phyloP scores from a whole-genome alignment of 352 stramenopile genomes.

The Saprolegnia parasitica region DNA sequence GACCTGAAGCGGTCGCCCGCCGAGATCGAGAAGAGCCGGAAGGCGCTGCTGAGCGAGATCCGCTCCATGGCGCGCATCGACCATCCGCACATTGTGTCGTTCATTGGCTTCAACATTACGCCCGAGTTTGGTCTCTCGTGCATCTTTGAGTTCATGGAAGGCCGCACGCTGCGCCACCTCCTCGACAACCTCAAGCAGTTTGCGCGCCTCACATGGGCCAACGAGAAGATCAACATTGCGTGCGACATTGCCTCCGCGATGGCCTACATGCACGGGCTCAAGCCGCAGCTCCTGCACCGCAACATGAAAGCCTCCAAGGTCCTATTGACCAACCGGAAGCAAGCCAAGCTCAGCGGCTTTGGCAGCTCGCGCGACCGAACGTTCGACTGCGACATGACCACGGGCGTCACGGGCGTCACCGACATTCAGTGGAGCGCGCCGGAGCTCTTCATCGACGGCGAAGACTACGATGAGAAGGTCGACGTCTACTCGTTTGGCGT shows the following conservation, averaged over 20 bases:
- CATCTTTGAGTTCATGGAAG: conserved; percentile 23
- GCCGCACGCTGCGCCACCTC: background rate
- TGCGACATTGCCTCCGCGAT: conserved; percentile 12
- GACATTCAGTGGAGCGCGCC: conserved; percentile 33
- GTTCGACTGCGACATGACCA: conserved; percentile 25
- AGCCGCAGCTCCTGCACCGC: conserved; percentile 19
- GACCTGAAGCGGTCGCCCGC: background rate
- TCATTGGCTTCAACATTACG: conserved; percentile 14
- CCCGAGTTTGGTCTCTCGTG: conserved; percentile 9
- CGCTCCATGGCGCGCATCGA: conserved; percentile 20
- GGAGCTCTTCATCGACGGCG: conserved; percentile 24
- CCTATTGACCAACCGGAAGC: background rate
- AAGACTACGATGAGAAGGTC: conserved; percentile 16
- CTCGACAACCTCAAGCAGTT: conserved; percentile 17
- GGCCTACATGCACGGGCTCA: conserved; percentile 22
- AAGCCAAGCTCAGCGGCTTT: conserved; percentile 23
- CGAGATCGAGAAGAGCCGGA: conserved; percentile 20
- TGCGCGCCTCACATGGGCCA: background rate
- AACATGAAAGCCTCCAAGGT: conserved; percentile 24
- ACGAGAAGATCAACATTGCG: conserved; percentile 25
- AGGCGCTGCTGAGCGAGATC: conserved; percentile 18
- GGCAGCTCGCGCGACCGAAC: conserved; percentile 3
- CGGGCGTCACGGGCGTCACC: conserved; percentile 11
- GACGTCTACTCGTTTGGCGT: conserved; percentile 28
- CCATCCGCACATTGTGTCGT: conserved; percentile 20